Conservation (phyloP, 1,139 yeast species). For the Arxiozyma telluris region DNA sequence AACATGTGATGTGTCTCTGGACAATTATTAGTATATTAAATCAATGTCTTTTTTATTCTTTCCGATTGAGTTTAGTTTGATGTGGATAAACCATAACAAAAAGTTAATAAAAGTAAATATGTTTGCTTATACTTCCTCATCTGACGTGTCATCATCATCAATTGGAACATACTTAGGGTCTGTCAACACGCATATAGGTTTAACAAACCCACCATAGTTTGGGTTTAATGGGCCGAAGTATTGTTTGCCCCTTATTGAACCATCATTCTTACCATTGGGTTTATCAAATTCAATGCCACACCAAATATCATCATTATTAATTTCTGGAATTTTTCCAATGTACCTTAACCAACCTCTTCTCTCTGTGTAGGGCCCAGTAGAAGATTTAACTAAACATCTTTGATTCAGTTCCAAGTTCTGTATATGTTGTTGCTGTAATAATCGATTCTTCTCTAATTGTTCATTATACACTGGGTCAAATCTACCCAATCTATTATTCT, state of each 20-base stretch:
- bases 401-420: constrained; percentile 26
- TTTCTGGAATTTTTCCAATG: constrained; percentile 57
- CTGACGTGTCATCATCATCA: constrained; percentile 11
- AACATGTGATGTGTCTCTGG: no score
- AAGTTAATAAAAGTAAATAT: not conserved
- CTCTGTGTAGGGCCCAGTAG: constrained; percentile 10
- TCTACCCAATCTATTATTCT: constrained; percentile 55
- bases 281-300: constrained; percentile 69
- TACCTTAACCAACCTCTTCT: constrained; percentile 61
- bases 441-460: constrained; percentile 25
- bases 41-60: no score
- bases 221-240: constrained; percentile 52
- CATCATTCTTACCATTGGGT: constrained; percentile 75
- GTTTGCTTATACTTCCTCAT: constrained; percentile 12
- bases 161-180: constrained; percentile 20
- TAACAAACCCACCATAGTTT: constrained; percentile 57
- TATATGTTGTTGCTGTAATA: constrained; percentile 27
- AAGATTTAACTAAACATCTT: constrained; percentile 26
- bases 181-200: constrained; percentile 30
- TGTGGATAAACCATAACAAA: no score
- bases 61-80: no score
- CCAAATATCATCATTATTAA: constrained; percentile 48
- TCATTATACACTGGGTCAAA: constrained; percentile 49
- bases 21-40: no score
- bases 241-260: constrained; percentile 52